Conservation (phyloP, 208 protist species). For the Leptomonas pyrrhocoris region DNA sequence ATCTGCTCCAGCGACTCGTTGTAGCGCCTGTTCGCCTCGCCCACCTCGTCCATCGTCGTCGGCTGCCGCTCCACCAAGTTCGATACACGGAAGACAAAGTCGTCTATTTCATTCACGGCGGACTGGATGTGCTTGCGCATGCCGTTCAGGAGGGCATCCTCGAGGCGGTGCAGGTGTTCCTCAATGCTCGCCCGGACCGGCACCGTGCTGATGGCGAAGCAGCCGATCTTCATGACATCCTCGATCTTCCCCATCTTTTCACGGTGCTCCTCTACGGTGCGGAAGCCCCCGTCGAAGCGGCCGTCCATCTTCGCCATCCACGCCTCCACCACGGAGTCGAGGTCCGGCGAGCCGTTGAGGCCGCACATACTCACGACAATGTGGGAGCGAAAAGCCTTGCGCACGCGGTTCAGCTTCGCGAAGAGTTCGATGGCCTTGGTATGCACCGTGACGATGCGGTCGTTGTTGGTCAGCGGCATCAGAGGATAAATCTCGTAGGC, state of each 20-base stretch:
- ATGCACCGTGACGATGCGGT: conserved; percentile 90
- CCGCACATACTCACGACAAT: conserved; percentile 91
- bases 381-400: conserved; percentile 86
- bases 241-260: conserved; percentile 90
- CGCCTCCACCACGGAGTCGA: conserved; percentile 90
- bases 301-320: conserved; percentile 58
- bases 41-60: conserved; percentile 94
- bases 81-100: conserved; percentile 88
- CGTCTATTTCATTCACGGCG: conserved; percentile 76
- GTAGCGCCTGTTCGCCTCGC: conserved; percentile 82
- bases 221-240: conserved; percentile 91
- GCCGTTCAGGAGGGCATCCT: conserved; percentile 87
- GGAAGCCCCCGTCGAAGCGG: conserved; percentile 87
- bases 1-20: conserved; percentile 67
- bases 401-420: conserved; percentile 82
- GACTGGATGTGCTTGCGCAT: conserved; percentile 81
- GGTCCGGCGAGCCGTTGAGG: conserved; percentile 81
- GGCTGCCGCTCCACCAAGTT: conserved; percentile 90
- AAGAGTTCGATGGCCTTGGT: conserved; percentile 94
- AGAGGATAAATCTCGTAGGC: conserved; percentile 89
- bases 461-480: conserved; percentile 88
- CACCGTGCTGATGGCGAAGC: conserved; percentile 92
- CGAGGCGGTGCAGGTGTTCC: conserved; percentile 89
- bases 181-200: conserved; percentile 94
- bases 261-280: conserved; percentile 85